Conservation (phyloP, 2,329 filamentous ascomycete species). For the Mycogone perniciosa region DNA sequence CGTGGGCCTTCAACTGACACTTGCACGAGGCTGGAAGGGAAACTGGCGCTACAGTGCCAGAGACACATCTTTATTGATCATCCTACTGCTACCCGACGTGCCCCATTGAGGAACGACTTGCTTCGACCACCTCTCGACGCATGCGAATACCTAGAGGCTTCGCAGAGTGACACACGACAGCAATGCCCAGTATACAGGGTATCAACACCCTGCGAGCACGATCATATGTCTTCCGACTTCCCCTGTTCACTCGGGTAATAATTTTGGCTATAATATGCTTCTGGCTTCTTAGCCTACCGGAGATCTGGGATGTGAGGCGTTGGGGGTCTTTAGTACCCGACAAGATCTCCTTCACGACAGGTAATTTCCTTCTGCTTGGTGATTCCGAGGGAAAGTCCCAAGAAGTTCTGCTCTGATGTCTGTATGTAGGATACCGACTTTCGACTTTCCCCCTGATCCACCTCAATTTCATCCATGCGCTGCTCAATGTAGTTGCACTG, state of each 20-base stretch:
- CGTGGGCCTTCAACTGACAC: no score
- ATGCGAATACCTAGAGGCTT: constrained; percentile 2
- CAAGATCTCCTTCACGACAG: constrained; percentile 62
- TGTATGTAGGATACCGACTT: constrained; percentile 69
- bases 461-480: constrained; percentile 68
- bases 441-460: constrained; percentile 92
- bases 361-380: constrained; percentile 37
- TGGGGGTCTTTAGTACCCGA: constrained; percentile 77
- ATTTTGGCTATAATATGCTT: constrained; percentile 53
- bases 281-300: constrained; percentile 64
- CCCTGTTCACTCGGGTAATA: constrained; percentile 73
- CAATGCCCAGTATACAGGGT: constrained; percentile 26
- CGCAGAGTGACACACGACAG: constrained; percentile 6
- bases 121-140: no score
- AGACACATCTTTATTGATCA: no score
- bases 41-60: no score
- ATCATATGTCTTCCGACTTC: constrained; percentile 78
- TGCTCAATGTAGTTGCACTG: constrained; percentile 73
- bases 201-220: constrained; percentile 63
- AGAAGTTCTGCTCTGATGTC: background rate
- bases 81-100: no score
- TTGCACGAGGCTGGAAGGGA: no score
- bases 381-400: no score
- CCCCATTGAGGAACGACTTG: no score
- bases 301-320: constrained; percentile 63